Base-by-base conservation (phyloP, 2,329 filamentous ascomycete species). In the Sarocladiaceae sp. region DNA sequence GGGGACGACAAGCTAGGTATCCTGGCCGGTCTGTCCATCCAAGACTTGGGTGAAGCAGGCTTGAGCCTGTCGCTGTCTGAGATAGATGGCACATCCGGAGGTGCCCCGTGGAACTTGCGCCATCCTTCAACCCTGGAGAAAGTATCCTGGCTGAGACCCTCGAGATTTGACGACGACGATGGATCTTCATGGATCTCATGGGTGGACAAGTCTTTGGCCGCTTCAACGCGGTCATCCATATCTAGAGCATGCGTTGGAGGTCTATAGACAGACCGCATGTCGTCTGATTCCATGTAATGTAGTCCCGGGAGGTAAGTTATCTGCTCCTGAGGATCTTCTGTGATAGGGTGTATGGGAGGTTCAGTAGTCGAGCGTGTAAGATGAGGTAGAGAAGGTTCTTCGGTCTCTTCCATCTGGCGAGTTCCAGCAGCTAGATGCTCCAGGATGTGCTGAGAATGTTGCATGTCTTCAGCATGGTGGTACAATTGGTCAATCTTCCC, bases 381-480 rank as follows among this genome's bases (percentile, higher is more conserved):
- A n/a, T n/a, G n/a, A n/a, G n/a, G 28, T 31, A 13, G 17, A 6
- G 20, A 33, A 6, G 7, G 10, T 33, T 11, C 26, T 48, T 31
- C 4, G n/a, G n/a, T 18, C 20, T 26, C 6, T 13, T 4, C 20
- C 28, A 29, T 12, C 20, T 15, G 39, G 28, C 25, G 23, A 48
- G 54, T 22, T 47, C 65, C 55, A 33, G 60, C 61, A 13, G 63
- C 59, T 12, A 71, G 57, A 40, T 70, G 66, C 40, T 69, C 64
- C 40, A 65, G 58, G 52, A 67, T 66, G 53, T 71, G 68, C 26
- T 64, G 61, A 17, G 62, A 57, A 44, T 60, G 60, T 49, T 69
- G 62, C 4, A 72, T 61, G 22, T 66, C 64, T 35, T 67, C 56
- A 7, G 65, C 62, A 54, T 70, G 64, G 3, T 64, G 63, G 49